Evolutionary conservation across 495 filamentous ascomycete genomes (phyloP).

Genomic region (Thozetella sp.): DNA sequence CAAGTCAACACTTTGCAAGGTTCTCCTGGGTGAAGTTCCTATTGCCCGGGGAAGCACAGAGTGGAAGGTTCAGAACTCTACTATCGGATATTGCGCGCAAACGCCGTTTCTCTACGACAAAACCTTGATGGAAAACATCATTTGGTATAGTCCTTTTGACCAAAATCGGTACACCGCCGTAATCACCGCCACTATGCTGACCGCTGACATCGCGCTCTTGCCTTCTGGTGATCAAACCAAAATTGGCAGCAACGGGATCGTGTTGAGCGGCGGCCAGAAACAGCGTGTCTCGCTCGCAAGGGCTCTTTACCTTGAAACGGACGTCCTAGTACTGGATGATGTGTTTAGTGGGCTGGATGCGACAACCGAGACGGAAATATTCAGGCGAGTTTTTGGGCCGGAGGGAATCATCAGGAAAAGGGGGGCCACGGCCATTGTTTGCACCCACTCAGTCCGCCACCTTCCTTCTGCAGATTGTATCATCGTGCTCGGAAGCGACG

Average conservation of each 20-base stretch:
- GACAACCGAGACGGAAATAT: slow-evolving; percentile 58
- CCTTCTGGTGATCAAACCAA: slow-evolving; percentile 53
- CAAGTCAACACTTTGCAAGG: slow-evolving; percentile 50
- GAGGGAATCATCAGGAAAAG: slow-evolving; percentile 51
- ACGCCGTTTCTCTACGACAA: slow-evolving; percentile 57
- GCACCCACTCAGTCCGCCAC: slow-evolving; percentile 19
- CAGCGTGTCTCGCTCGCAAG: slow-evolving; percentile 45
- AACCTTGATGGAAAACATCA: slow-evolving; percentile 59
- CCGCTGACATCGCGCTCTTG: slow-evolving; percentile 47
- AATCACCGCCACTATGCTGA: slow-evolving; percentile 58
- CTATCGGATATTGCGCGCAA: slow-evolving; percentile 39
- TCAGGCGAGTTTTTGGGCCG: slow-evolving; percentile 50
- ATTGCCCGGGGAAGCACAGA: slow-evolving; percentile 20
- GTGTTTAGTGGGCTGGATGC: slow-evolving; percentile 55
- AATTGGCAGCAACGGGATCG: slow-evolving; percentile 63
- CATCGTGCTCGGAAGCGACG: slow-evolving; percentile 35
- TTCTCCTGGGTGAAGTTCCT: slow-evolving; percentile 49
- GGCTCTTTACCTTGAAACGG: slow-evolving; percentile 4
- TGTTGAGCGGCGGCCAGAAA: slow-evolving; percentile 64
- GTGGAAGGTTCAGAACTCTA: background rate
- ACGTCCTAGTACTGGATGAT: slow-evolving; percentile 11
- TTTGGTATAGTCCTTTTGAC: slow-evolving; percentile 50
- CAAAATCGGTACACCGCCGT: slow-evolving; percentile 58
- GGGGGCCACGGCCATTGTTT: slow-evolving; percentile 45
- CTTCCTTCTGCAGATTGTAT: slow-evolving; percentile 43